phyloP scores from a whole-genome alignment of 139 green algal species.

The Chlorella sp. region DNA sequence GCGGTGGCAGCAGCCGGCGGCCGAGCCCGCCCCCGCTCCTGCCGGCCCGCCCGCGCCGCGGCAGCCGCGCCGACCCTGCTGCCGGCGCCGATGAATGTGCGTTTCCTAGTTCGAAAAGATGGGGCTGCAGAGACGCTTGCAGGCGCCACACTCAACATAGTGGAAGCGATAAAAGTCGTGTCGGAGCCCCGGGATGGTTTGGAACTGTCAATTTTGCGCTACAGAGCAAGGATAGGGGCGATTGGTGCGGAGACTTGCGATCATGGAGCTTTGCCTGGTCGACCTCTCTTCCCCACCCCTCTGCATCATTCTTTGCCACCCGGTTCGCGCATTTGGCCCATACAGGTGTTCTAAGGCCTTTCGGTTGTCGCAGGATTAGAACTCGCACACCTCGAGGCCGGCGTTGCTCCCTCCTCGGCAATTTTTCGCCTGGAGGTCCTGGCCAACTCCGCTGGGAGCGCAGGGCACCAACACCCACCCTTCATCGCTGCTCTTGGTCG shows the following conservation, averaged over 20 bases:
- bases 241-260: not conserved
- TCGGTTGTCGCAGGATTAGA: not conserved
- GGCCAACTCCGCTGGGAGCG: no score
- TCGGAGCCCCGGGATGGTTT: not conserved
- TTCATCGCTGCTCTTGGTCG: no score
- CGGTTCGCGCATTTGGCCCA: not conserved
- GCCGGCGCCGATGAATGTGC: not conserved
- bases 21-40: not conserved
- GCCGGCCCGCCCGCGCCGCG: not conserved
- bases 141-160: not conserved
- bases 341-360: not conserved
- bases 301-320: not conserved
- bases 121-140: not conserved
- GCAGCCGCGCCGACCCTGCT: not conserved
- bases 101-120: not conserved
- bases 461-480: no score
- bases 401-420: not conserved
- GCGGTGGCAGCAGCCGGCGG: not conserved
- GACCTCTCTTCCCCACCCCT: not conserved
- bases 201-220: not conserved
- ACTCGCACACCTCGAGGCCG: slow-evolving; percentile 9
- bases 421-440: no score
- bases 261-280: not conserved
- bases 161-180: not conserved
- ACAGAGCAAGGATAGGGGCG: not conserved